Percentiles rank a stretch among this genome's conserved stretches.
Conservation (phyloP, 257 asterid species). For the Leonotis leonurus region DNA sequence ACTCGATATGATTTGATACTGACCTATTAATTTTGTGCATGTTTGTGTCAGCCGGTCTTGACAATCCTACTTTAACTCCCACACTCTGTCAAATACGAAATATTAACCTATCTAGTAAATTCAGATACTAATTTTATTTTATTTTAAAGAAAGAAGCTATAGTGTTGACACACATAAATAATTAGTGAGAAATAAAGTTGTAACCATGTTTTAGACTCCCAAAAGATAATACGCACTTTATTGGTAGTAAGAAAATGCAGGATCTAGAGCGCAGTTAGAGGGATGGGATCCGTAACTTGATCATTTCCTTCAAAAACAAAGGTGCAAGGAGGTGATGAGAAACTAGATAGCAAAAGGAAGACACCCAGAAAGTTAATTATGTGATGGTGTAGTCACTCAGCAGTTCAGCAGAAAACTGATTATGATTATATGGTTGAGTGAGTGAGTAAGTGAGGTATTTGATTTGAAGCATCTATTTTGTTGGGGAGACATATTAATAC, state of each 20-base stretch:
- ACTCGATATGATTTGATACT: no score
- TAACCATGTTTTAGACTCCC: background rate
- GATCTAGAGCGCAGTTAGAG: conserved; percentile 49
- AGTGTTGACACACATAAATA: background rate
- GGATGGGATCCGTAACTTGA: no score
- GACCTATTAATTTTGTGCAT: no score
- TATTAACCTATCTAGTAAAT: no score
- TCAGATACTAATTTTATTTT: no score
- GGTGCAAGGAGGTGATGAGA: conserved; percentile 24
- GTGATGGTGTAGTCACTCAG: no score
- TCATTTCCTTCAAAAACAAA: conserved; percentile 86
- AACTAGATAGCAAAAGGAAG: background rate
- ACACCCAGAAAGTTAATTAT: background rate
- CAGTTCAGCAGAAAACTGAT: background rate
- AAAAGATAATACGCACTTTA: conserved; percentile 40
- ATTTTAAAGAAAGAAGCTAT: no score
- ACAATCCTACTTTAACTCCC: no score
- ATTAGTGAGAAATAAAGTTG: background rate
- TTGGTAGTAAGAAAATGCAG: conserved; percentile 53
- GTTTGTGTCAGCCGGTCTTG: no score
- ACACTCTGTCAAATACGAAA: no score
- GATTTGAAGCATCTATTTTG: background rate
- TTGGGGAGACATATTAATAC: background rate
- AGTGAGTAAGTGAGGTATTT: no score
- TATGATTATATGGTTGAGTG: no score